Base-by-base conservation (phyloP, 805 yeast genomes). In the Naumovozyma castellii region DNA sequence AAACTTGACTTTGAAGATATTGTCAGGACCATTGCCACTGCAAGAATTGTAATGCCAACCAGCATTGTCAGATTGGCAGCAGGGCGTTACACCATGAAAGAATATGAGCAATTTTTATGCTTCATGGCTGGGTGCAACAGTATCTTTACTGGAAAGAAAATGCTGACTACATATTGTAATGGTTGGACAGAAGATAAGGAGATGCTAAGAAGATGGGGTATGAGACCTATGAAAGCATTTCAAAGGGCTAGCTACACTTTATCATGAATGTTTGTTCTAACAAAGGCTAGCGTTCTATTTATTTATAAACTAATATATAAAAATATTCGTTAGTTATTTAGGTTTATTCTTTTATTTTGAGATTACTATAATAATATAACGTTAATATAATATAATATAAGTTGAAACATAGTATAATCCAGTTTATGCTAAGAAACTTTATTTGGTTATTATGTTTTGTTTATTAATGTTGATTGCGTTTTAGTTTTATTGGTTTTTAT, bases 131-230 rank as follows among this genome's bases (percentile, higher is more conserved):
- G 92, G 15, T 78, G 80, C 48, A 83, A 83, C 59, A 87, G 90
- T 15, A 78, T 83, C 32, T 83, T 83, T 59, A 83, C 88, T 1
- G 92, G 92, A 29, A 79, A 82, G 57, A 75, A 72, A 48, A 83
- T 83, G 90, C 64, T 83, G 41, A 83, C 92, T 2, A 84, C 92
- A 3, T 75, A 78, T 76, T 82, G 90, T 56, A 79, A 75, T 48
- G 87, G 86, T 5, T 83, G 90, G 88, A 85, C 82, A 35, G 88
- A 81, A 50, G 92, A 83, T 54, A 80, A 71, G 42, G 70, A 60
- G 6, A 75, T 83, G 85, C 62, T 83, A 22, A 55, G 61, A 5
- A 75, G 71, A 50, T 83, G 88, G 88, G 92, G 92, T 0, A 48
- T 78, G 49, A 61, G 58, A 47, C 79, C 79, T 35, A 72, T 75